Conservation (phyloP, 306 rosid species). For the Calophaca sinica region DNA sequence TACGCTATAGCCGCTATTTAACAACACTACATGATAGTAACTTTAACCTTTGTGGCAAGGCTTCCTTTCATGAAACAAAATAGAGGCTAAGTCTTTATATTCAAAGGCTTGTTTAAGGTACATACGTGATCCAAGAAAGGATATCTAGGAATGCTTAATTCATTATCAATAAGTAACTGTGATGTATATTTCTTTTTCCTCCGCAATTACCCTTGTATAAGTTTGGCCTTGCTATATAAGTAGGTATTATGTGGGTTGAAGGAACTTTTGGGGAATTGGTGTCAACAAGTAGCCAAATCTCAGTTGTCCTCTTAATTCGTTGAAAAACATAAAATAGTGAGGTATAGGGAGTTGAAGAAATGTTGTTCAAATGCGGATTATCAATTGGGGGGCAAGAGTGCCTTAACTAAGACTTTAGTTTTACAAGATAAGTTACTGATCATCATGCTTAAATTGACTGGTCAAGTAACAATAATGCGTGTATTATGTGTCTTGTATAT, state of each 20-base stretch:
- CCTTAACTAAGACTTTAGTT: neutral
- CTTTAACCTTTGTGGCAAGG: neutral
- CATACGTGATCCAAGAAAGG: neutral
- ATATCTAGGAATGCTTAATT: slow-evolving; percentile 11
- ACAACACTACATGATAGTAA: too few relatives aligned
- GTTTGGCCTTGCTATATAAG: neutral
- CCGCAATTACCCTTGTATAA: neutral
- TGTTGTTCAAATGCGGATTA: slow-evolving; percentile 2
- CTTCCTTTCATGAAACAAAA: neutral
- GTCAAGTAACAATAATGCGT: slow-evolving; percentile 3
- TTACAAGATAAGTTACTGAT: neutral
- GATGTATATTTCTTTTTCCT: neutral
- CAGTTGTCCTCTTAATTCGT: slow-evolving; percentile 13
- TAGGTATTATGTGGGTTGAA: neutral
- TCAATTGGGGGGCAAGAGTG: neutral
- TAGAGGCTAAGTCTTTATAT: neutral
- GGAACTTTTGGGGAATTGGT: neutral
- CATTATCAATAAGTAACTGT: neutral
- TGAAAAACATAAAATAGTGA: slow-evolving; percentile 20
- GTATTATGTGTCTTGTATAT: neutral
- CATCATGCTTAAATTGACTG: slow-evolving; percentile 19
- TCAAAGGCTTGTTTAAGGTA: slow-evolving; percentile 9
- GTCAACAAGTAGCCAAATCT: neutral
- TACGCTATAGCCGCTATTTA: too few relatives aligned
- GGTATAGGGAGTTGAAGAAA: slow-evolving; percentile 2